Conservation (phyloP, 2,329 filamentous ascomycete species). For the Helotiales sp. region DNA sequence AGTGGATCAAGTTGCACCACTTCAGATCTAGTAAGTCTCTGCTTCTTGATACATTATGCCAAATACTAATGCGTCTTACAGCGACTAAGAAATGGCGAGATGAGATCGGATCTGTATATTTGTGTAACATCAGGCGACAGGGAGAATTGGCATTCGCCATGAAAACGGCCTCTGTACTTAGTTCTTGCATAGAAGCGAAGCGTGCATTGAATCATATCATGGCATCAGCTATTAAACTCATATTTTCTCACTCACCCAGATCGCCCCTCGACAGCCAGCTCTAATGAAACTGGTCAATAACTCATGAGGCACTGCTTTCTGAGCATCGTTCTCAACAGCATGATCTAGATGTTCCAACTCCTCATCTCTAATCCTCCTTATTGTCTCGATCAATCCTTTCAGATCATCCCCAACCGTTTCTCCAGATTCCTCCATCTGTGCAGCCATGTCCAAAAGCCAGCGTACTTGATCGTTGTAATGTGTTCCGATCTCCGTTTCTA, state of each 20-base stretch:
- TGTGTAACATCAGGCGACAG: conserved; percentile 13
- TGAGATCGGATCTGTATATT: conserved; percentile 20
- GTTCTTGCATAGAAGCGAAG: conserved; percentile 20
- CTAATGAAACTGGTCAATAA: conserved; percentile 83
- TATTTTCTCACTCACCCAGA: conserved; percentile 82
- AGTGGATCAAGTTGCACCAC: conserved; percentile 90
- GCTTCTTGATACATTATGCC: not conserved
- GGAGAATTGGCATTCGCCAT: conserved; percentile 7
- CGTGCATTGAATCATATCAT: conserved; percentile 19
- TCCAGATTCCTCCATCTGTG: conserved; percentile 71
- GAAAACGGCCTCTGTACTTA: conserved; percentile 1
- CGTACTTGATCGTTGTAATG: conserved; percentile 96
- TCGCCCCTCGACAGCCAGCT: conserved; percentile 87
- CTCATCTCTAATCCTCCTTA: conserved; percentile 87
- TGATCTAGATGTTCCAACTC: conserved; percentile 96
- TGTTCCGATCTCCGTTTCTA: conserved; percentile 95
- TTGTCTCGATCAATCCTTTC: conserved; percentile 66
- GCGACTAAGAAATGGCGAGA: conserved; percentile 23
- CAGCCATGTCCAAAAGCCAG: conserved; percentile 76
- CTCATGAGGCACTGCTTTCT: conserved; percentile 87
- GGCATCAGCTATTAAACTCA: conserved; percentile 36
- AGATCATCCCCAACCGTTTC: conserved; percentile 82
- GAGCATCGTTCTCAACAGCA: conserved; percentile 89
- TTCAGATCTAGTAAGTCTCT: conserved; percentile 88
- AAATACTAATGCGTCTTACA: conserved; percentile 16